Evolutionary conservation across 805 yeast genomes (phyloP).

Genomic region (Ogataea zsoltii): DNA sequence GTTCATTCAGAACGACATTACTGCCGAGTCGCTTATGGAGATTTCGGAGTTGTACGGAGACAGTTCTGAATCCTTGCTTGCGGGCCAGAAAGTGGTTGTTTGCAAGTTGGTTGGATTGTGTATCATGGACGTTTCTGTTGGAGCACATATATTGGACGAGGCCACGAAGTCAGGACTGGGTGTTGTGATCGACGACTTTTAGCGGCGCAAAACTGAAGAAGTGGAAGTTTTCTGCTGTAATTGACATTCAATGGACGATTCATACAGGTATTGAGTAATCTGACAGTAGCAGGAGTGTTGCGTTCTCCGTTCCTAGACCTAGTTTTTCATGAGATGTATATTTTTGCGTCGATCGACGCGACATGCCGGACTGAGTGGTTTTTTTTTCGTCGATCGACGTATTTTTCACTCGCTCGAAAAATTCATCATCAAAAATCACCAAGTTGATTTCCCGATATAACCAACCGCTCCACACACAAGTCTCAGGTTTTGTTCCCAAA

Average conservation of each 20-base stretch:
- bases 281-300: too few species aligned
- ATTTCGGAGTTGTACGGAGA: slow-evolving; percentile 40
- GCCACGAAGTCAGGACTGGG: slow-evolving; percentile 35
- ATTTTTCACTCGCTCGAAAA: slow-evolving; percentile 15
- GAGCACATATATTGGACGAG: slow-evolving; percentile 39
- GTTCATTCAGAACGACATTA: slow-evolving; percentile 47
- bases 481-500: too few species aligned
- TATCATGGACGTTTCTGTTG: slow-evolving; percentile 63
- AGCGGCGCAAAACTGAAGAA: too few species aligned
- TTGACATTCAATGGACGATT: too few species aligned
- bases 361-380: too few species aligned
- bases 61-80: slow-evolving; percentile 7
- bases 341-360: neutral
- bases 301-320: too few species aligned
- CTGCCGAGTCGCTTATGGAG: slow-evolving; percentile 44
- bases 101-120: slow-evolving; percentile 63
- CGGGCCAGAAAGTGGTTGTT: slow-evolving; percentile 39
- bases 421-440: neutral
- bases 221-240: too few species aligned
- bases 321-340: too few species aligned
- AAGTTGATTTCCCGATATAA: neutral
- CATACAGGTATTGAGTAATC: too few species aligned
- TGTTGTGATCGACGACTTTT: slow-evolving; percentile 33
- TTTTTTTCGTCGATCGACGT: slow-evolving; percentile 6
- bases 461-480: neutral